Evolutionary conservation across 345 rosid species (phyloP), one percentile per base, ranked within the genome.

Genomic region (Chamaenerion angustifolium): DNA sequence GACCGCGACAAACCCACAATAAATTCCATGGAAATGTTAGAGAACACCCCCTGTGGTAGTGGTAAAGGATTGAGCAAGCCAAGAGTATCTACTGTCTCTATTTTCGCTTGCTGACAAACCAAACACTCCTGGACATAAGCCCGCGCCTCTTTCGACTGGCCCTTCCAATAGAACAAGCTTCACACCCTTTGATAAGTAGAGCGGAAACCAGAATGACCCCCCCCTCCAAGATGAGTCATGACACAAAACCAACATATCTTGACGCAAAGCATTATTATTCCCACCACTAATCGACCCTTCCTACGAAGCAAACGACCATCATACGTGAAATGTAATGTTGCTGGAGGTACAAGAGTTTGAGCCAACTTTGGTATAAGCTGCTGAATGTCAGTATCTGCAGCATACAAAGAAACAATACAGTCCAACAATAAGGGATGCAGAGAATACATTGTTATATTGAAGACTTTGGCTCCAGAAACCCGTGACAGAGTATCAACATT

Each of bases 231-330:
- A 0, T 10, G 19, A 4, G 12, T 8, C 4, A 23, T 54, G 57
- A 16, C 7, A 7, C 6, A 12, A 1, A 1, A 8, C 11, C 14
- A 54, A 1, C 0, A 54, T 3, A 6, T 54, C 14, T 14, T 2
- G 3, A 4, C 57, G 2, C 1, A 54, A 11, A 8, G 15, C 11
- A 1, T 13, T 23, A 10, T 16, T 1, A 16, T 4, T 11, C 46
- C 46, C 12, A 54, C 48, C 47, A 54, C 57, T 4, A 54, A 3
- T 16, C 18, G 7, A 1, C 57, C 57, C 18, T 54, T 54, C 23
- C 48, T 40, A 4, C 46, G 3, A 3, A 54, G 10, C 2, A 2
- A 2, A 5, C 3, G 2, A 5, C 27, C 27, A 23, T 23, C 27
- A 2, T 23, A 23, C 5, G 27, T 23, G 27, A n/a, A 23, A 23